Evolutionary conservation across 352 stramenopile species (phyloP).

Genomic region (Globisporangium nunn): DNA sequence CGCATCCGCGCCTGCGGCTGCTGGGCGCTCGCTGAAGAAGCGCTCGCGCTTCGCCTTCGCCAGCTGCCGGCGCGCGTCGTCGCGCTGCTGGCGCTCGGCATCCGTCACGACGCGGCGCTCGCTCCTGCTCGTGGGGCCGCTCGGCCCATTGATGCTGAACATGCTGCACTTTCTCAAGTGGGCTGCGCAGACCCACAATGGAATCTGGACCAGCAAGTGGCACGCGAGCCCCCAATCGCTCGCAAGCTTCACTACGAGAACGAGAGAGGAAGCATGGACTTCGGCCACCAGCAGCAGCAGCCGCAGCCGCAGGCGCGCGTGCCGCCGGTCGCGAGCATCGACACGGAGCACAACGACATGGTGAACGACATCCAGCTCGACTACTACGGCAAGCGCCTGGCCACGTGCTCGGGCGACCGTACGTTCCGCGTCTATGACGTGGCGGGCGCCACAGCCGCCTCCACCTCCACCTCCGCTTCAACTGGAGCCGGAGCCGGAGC

Average conservation of each 20-base stretch:
- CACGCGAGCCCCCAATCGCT: not conserved
- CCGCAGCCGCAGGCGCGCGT: constrained; percentile 23
- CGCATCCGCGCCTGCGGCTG: not conserved
- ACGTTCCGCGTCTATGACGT: constrained; percentile 84
- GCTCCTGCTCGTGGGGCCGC: constrained; percentile 45
- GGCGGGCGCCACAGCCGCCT: constrained; percentile 32
- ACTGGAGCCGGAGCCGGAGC: not conserved
- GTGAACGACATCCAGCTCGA: constrained; percentile 88
- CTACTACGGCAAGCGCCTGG: constrained; percentile 82
- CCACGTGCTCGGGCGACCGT: constrained; percentile 74
- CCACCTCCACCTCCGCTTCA: constrained; percentile 6
- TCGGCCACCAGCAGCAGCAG: constrained; percentile 5
- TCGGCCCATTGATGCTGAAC: constrained; percentile 76
- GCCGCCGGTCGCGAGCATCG: constrained; percentile 52
- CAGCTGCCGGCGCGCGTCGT: constrained; percentile 18
- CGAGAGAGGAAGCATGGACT: constrained; percentile 8
- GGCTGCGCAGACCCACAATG: constrained; percentile 10
- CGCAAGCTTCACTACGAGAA: no score
- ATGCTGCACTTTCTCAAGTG: constrained; percentile 30
- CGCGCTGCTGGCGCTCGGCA: constrained; percentile 16
- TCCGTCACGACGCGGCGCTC: constrained; percentile 41
- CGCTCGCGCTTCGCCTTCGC: constrained; percentile 25
- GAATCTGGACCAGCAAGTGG: constrained; percentile 1
- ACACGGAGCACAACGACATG: constrained; percentile 87
- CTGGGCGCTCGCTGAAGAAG: constrained; percentile 29